These are phyloP conservation scores for Amanita subjunquillea DNA, from an alignment of 768 basidiomycete genomes.

Conservation along the genomic window DNA sequence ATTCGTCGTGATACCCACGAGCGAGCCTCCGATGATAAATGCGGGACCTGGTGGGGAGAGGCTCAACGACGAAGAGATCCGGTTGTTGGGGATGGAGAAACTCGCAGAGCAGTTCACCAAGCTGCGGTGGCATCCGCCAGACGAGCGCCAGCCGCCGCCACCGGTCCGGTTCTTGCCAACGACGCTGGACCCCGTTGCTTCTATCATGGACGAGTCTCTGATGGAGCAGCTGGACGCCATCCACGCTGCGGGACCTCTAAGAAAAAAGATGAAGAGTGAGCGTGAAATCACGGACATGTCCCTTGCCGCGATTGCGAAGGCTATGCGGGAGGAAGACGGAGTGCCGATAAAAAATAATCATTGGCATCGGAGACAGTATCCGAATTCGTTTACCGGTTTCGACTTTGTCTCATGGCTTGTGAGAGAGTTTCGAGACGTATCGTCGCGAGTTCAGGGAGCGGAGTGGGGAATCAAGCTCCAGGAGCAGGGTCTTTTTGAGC, in stretches of 20 bases:
- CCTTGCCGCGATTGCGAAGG: conserved; percentile 57
- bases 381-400: conserved; percentile 80
- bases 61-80: conserved; percentile 79
- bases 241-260: conserved; percentile 61
- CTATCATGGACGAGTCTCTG: conserved; percentile 68
- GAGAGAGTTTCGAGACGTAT: conserved; percentile 85
- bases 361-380: conserved; percentile 70
- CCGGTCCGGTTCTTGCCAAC: conserved; percentile 77
- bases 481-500: conserved; percentile 80
- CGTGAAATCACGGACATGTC: conserved; percentile 61
- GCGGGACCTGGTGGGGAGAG: conserved; percentile 59
- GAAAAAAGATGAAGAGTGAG: conserved; percentile 76
- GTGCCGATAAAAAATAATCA: conserved; percentile 75
- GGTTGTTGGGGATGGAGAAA: conserved; percentile 83
- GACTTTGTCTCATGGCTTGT: conserved; percentile 89
- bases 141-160: conserved; percentile 40
- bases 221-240: conserved; percentile 76
- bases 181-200: conserved; percentile 73
- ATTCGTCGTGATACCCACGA: conserved; percentile 85
- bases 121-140: conserved; percentile 66
- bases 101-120: conserved; percentile 83
- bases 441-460: conserved; percentile 66
- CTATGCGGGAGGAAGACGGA: conserved; percentile 80
- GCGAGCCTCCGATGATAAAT: conserved; percentile 49
- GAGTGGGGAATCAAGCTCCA: conserved; percentile 72